These are phyloP conservation scores for Pluteus cervinus DNA, from an alignment of 768 basidiomycete species.

Conservation along the genomic window DNA sequence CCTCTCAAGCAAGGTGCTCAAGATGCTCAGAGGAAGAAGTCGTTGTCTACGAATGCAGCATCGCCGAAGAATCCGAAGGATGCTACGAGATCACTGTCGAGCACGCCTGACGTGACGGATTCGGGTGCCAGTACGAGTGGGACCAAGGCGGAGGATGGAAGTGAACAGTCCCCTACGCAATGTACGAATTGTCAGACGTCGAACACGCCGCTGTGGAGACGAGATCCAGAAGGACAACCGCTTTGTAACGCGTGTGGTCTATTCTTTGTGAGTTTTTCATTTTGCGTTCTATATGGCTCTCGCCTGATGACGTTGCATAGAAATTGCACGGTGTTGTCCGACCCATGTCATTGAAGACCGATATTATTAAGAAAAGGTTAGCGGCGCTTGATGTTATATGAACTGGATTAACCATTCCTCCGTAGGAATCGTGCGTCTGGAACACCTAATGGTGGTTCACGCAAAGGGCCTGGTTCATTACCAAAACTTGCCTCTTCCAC, in stretches of 20 bases:
- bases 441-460: slow-evolving; percentile 55
- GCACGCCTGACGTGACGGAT: slow-evolving; percentile 29
- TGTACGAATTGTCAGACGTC: slow-evolving; percentile 96
- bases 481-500: slow-evolving; percentile 76
- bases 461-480: slow-evolving; percentile 54
- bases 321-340: slow-evolving; percentile 96
- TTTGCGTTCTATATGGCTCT: slow-evolving; percentile 4
- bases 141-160: slow-evolving; percentile 6
- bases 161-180: slow-evolving; percentile 66
- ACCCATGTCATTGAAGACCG: slow-evolving; percentile 92
- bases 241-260: slow-evolving; percentile 93
- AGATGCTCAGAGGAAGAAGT: slow-evolving; percentile 50
- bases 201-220: slow-evolving; percentile 89
- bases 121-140: slow-evolving; percentile 2
- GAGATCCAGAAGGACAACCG: slow-evolving; percentile 90
- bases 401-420: slow-evolving; percentile 1
- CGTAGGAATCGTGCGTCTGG: slow-evolving; percentile 78
- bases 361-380: slow-evolving; percentile 95
- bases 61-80: slow-evolving; percentile 28
- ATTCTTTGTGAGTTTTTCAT: slow-evolving; percentile 67
- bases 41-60: slow-evolving; percentile 21
- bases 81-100: slow-evolving; percentile 54
- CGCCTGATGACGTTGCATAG: slow-evolving; percentile 29
- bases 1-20: slow-evolving; percentile 57
- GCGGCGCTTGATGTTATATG: slow-evolving; percentile 9